Conservation (phyloP, 768 basidiomycete species). For the Mrakia frigida region DNA sequence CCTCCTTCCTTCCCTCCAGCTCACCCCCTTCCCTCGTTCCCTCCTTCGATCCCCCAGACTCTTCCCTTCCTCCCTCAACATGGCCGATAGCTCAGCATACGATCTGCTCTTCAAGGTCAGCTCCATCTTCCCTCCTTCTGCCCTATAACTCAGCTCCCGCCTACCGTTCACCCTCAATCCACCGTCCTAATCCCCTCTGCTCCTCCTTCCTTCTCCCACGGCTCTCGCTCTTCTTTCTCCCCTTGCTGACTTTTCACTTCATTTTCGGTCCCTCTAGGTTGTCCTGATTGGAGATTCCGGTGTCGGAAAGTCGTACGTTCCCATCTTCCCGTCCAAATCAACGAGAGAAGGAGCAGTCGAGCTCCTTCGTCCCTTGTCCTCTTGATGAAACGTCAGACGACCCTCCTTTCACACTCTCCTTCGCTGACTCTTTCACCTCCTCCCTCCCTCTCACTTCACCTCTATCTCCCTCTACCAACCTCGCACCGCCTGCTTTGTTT, state of each 20-base stretch:
- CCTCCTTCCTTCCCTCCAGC: not conserved
- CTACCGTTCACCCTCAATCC: not conserved
- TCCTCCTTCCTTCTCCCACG: not conserved
- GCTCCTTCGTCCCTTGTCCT: not conserved
- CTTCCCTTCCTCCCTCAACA: not conserved
- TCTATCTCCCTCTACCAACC: not conserved
- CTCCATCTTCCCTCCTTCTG: not conserved
- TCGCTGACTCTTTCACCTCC: not conserved
- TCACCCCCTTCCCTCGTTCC: not conserved
- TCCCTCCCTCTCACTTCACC: conserved; percentile 13
- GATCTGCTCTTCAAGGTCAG: conserved; percentile 10
- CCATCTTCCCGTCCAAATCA: not conserved
- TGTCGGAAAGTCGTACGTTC: conserved; percentile 97
- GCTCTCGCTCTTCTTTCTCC: conserved; percentile 53
- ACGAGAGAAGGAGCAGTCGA: not conserved
- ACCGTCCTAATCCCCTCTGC: not conserved
- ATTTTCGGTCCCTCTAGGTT: conserved; percentile 71
- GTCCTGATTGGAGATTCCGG: conserved; percentile 99
- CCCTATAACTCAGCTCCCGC: not conserved
- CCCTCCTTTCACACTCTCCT: not conserved
- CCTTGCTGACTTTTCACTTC: not conserved
- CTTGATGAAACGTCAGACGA: not conserved
- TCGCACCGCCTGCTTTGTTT: too few relatives aligned
- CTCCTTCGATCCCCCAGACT: not conserved
- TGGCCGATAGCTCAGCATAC: conserved; percentile 16